Base-by-base conservation (phyloP, 2,329 filamentous ascomycete species). In the Neofusicoccum cordaticola region DNA sequence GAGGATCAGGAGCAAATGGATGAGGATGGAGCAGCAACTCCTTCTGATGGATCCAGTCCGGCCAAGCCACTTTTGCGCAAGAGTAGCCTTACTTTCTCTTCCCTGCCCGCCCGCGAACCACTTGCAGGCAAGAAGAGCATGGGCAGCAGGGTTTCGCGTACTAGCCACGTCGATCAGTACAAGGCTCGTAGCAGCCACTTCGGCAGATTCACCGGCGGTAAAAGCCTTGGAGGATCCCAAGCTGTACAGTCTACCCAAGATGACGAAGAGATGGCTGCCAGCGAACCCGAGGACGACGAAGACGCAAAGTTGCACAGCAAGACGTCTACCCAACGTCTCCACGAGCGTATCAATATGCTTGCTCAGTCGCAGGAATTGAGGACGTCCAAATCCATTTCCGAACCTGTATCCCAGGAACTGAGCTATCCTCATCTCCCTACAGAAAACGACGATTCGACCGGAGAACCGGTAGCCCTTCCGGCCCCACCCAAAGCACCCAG, bases 61-160 rank as follows among this genome's bases (percentile, higher is more conserved):
- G 87, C 90, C 56, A 85, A 91, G 69, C 90, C 90, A 1, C 82
- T 91, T 35, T 85, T 96, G 69, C 89, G 94, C 66, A 98, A 98
- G 82, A 97, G 93, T 78, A 98, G 94, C 75, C 84, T 99, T 66
- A 96, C 91, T 66, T 98, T 99, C 79, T 92, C 95, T 42, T 92
- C 95, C 17, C 83, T 99, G 12, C 95, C 95, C 35, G 93, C 94
- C 2, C 86, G 95, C 67, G 94, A 98, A 72, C 94, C 94, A 41
- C 82, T 98, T 61, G 87, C 88, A 37, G 86, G 86, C 15, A 96
- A 96, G 75, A 94, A 93, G 79, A 96, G 90, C 74, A 86, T 93
- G 72, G 93, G 84, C 50, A 84, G 85, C 19, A 84, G 91, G 57
- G 80, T 86, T 60, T 93, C 92, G 22, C 84, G 91, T 66, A 91